phyloP scores from a whole-genome alignment of 139 green algal genomes.

The Closterium sp. region DNA sequence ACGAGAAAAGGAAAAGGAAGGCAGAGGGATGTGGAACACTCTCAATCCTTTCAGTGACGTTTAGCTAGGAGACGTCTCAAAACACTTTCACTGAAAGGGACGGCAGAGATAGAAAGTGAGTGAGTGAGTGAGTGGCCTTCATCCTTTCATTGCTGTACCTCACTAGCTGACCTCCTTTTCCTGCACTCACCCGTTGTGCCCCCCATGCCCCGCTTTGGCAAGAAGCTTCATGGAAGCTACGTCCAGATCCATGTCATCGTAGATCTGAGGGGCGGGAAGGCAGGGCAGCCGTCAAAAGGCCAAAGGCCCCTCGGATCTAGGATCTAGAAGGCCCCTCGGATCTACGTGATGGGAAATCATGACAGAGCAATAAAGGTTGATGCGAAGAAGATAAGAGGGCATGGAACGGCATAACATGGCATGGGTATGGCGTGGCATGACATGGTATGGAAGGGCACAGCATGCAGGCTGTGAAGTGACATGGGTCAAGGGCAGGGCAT shows the following conservation, averaged over 20 bases:
- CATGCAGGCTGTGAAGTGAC: not conserved
- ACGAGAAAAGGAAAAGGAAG: too few relatives aligned
- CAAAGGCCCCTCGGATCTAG: too few relatives aligned
- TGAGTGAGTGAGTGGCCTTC: too few relatives aligned
- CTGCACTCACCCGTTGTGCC: constrained; percentile 77
- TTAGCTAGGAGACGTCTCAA: too few relatives aligned
- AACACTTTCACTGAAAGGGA: not conserved
- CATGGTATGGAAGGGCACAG: constrained; percentile 11
- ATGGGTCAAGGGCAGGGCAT: not conserved
- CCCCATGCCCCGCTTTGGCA: constrained; percentile 80
- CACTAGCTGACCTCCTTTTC: too few relatives aligned
- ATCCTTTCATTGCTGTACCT: too few relatives aligned
- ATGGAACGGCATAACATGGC: not conserved
- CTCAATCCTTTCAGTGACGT: too few relatives aligned
- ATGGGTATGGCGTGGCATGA: not conserved
- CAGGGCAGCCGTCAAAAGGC: too few relatives aligned
- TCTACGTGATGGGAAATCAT: not conserved
- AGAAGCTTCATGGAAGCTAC: constrained; percentile 65
- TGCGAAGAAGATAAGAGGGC: too few relatives aligned
- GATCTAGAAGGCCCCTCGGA: too few relatives aligned
- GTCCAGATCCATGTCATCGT: constrained; percentile 83
- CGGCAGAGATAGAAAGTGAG: not conserved
- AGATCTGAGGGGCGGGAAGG: constrained; percentile 51
- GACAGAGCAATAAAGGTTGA: too few relatives aligned
- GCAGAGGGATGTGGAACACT: too few relatives aligned